phyloP scores from a whole-genome alignment of 768 basidiomycete genomes.

The Lactarius deliciosus region DNA sequence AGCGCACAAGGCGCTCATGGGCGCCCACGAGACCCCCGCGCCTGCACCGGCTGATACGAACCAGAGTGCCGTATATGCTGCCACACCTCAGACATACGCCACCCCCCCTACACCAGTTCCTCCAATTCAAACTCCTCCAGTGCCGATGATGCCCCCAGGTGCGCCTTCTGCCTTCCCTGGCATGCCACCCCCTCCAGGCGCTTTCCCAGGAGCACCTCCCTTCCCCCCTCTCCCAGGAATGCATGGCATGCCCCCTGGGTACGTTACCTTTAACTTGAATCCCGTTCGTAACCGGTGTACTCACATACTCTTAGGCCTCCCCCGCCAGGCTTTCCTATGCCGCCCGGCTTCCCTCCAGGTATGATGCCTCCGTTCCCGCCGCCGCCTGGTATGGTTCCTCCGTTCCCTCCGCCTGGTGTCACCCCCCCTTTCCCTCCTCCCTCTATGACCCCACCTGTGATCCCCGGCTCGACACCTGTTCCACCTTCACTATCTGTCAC shows the following conservation, averaged over 20 bases:
- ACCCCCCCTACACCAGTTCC: constrained; percentile 40
- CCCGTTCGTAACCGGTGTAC: constrained; percentile 40
- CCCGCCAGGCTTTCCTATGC: constrained; percentile 38
- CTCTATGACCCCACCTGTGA: constrained; percentile 34
- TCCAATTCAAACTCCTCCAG: constrained; percentile 34
- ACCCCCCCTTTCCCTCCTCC: constrained; percentile 35
- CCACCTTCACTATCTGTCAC: constrained; percentile 34
- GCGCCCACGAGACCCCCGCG: constrained; percentile 44
- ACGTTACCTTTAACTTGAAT: constrained; percentile 35
- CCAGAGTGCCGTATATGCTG: constrained; percentile 66
- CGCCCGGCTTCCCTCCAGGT: constrained; percentile 37
- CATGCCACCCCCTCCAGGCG: constrained; percentile 45
- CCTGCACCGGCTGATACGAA: constrained; percentile 43
- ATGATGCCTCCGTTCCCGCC: constrained; percentile 33
- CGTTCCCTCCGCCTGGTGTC: constrained; percentile 34
- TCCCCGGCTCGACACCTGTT: constrained; percentile 32
- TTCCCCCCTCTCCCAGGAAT: constrained; percentile 37
- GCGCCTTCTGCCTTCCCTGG: constrained; percentile 46
- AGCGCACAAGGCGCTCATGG: constrained; percentile 93
- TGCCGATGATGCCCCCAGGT: constrained; percentile 45
- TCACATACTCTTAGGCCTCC: constrained; percentile 33
- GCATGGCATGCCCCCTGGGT: constrained; percentile 42
- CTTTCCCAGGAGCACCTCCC: constrained; percentile 39
- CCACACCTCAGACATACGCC: constrained; percentile 70
- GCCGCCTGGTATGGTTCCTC: constrained; percentile 28